Percentiles rank a stretch among this genome's conserved stretches.
Conservation (phyloP, 257 asterid genomes). For the Scutellaria barbata region DNA sequence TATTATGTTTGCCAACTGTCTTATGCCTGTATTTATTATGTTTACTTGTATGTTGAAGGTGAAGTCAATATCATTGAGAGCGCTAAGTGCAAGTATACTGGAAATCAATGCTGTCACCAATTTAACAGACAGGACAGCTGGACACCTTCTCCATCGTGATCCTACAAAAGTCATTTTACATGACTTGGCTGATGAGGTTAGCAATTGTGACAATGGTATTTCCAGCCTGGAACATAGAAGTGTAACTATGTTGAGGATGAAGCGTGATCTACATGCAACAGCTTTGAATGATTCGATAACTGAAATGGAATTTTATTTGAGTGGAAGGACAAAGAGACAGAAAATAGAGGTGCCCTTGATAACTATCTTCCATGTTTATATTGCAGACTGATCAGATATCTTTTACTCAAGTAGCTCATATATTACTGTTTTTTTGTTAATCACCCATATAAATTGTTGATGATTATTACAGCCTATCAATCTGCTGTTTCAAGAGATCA, state of each 20-base stretch:
- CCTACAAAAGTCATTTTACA: conserved; percentile 28
- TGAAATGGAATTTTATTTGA: conserved; percentile 21
- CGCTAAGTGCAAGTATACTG: conserved; percentile 38
- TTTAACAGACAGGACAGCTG: conserved; percentile 41
- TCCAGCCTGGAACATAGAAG: conserved; percentile 6
- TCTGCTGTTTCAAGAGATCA: conserved; percentile 51
- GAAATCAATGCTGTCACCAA: conserved; percentile 46
- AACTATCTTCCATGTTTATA: background rate
- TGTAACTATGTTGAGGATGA: conserved; percentile 27
- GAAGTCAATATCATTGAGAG: conserved; percentile 43
- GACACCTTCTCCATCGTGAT: conserved; percentile 21
- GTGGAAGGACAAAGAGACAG: conserved; percentile 32
- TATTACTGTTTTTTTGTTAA: background rate
- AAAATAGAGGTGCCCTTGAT: conserved; percentile 40
- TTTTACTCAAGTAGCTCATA: background rate
- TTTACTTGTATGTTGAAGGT: conserved; percentile 45
- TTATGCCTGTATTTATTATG: background rate
- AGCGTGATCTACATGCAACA: conserved; percentile 35
- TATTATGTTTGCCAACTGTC: background rate
- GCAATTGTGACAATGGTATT: conserved; percentile 22
- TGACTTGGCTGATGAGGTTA: conserved; percentile 49
- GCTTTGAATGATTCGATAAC: conserved; percentile 13
- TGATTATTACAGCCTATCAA: conserved; percentile 40
- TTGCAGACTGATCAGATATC: background rate
- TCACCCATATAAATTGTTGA: background rate